Percentiles rank a stretch among this genome's conserved stretches.
Evolutionary conservation across 495 filamentous ascomycete genomes (phyloP).

Genomic region (Penicillium canescens): DNA sequence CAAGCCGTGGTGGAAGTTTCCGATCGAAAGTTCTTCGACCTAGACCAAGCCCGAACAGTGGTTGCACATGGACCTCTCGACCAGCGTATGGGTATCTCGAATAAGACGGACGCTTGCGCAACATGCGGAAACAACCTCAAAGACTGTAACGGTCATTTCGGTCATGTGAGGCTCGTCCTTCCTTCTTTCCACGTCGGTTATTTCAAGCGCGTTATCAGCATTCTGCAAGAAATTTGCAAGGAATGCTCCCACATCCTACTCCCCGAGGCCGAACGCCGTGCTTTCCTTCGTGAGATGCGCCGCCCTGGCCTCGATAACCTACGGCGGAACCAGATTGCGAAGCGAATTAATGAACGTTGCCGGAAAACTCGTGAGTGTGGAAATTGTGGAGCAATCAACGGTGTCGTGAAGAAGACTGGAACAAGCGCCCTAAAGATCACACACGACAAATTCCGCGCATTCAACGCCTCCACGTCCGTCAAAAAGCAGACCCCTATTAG

Average conservation of each 20-base stretch:
- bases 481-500: constrained; percentile 77
- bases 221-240: constrained; percentile 94
- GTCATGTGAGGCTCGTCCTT: constrained; percentile 83
- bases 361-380: constrained; percentile 78
- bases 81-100: constrained; percentile 83
- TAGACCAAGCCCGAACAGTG: constrained; percentile 67
- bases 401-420: constrained; percentile 82
- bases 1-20: constrained; percentile 92
- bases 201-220: constrained; percentile 83
- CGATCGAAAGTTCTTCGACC: constrained; percentile 86
- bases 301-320: constrained; percentile 84
- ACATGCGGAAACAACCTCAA: constrained; percentile 79
- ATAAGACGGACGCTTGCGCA: constrained; percentile 68
- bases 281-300: constrained; percentile 74
- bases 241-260: constrained; percentile 67
- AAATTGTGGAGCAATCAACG: constrained; percentile 76
- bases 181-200: constrained; percentile 96
- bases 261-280: constrained; percentile 69
- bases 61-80: constrained; percentile 85
- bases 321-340: constrained; percentile 72
- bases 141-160: constrained; percentile 92
- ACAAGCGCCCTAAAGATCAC: constrained; percentile 78
- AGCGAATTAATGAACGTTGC: constrained; percentile 85
- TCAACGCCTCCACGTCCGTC: constrained; percentile 79
- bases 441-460: constrained; percentile 89